Percentiles rank a stretch among this genome's conserved stretches.
Evolutionary conservation across 2,329 filamentous ascomycete species (phyloP).

Genomic region (Neofusicoccum kwambonambiense): DNA sequence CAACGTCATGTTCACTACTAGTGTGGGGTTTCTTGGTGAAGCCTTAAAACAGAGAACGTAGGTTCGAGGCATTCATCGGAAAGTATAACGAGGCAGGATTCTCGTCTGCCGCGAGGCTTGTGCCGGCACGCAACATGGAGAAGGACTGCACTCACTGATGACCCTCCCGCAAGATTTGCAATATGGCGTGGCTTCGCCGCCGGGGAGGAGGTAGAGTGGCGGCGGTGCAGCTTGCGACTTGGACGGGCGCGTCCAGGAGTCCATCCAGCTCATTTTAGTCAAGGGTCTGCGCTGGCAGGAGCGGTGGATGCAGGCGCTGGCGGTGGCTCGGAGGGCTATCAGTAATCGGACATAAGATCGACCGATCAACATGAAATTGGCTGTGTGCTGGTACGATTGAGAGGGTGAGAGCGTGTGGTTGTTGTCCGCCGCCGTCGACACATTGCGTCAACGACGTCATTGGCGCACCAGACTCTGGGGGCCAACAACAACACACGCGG

Average conservation of each 20-base stretch:
- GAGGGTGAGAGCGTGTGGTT: background rate
- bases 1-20: background rate
- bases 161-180: constrained; percentile 59
- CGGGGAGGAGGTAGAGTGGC: constrained; percentile 53
- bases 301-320: background rate
- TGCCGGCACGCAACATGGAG: background rate
- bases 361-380: background rate
- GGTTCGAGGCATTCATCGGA: background rate
- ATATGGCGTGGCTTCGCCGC: constrained; percentile 52
- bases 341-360: background rate
- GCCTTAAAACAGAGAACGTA: background rate
- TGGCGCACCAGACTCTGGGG: background rate
- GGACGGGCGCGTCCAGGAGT: constrained; percentile 46
- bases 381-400: background rate
- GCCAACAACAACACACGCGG: background rate
- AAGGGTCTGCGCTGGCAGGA: background rate
- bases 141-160: constrained; percentile 40
- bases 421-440: background rate
- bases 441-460: constrained; percentile 6
- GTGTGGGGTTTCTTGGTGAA: no score
- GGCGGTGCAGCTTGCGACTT: constrained; percentile 47
- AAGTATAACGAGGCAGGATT: no score
- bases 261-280: constrained; percentile 49
- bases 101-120: no score
- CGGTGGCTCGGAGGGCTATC: background rate